phyloP scores from a whole-genome alignment of 2,329 filamentous ascomycete genomes.

The Sporothrix brunneoviolacea region DNA sequence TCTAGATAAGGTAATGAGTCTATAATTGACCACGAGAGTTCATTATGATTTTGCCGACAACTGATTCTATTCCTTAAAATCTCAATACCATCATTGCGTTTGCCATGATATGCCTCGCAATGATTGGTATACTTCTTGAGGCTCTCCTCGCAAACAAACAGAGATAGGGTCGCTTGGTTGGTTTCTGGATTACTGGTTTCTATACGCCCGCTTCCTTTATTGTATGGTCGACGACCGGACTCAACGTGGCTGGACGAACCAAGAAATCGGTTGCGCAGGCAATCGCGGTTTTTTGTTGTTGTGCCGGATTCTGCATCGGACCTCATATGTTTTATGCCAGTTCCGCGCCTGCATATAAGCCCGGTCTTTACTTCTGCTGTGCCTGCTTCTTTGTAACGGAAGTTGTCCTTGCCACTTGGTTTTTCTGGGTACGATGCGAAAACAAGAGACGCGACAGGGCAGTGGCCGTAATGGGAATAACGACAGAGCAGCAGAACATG shows the following conservation, averaged over 20 bases:
- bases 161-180: neutral
- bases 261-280: neutral
- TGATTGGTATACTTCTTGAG: neutral
- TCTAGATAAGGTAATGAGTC: no score
- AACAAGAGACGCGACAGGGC: no score
- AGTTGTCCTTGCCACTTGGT: no score
- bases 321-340: no score
- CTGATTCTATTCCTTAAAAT: neutral
- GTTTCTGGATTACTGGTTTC: neutral
- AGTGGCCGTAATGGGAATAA: no score
- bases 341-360: no score
- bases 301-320: neutral
- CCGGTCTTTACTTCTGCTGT: no score
- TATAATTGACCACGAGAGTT: no score
- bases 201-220: neutral
- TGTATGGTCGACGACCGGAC: neutral
- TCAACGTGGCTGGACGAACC: neutral
- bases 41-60: no score
- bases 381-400: no score
- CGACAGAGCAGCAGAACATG: neutral
- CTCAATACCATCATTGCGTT: neutral
- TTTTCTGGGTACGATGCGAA: no score
- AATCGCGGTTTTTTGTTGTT: neutral
- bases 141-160: no score
- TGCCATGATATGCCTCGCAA: neutral